Conservation (phyloP, 140 eudicot species). For the Senecio squalidus region DNA sequence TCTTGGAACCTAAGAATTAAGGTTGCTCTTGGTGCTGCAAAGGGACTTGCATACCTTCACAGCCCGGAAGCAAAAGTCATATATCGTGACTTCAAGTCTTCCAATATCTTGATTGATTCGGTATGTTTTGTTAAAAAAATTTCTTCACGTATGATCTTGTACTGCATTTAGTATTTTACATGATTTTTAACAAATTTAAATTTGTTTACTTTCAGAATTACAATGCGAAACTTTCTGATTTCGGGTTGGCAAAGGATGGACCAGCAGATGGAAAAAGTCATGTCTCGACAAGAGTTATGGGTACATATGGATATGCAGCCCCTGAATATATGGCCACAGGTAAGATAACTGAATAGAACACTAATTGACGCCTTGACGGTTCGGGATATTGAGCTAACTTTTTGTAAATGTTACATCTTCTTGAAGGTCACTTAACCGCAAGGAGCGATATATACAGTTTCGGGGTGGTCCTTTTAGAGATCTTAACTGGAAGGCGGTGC, state of each 20-base stretch:
- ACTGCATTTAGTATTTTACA: conserved; percentile 4
- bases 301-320: conserved; percentile 86
- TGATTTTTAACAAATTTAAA: conserved; percentile 7
- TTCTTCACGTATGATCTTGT: background rate
- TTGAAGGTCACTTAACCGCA: conserved; percentile 70
- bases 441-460: conserved; percentile 83
- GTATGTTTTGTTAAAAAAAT: conserved; percentile 28
- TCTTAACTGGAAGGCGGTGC: conserved; percentile 65
- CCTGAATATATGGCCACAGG: conserved; percentile 93
- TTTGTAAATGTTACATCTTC: background rate
- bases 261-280: conserved; percentile 79
- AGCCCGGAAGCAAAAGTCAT: conserved; percentile 81
- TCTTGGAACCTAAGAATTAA: conserved; percentile 65
- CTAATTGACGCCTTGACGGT: no score
- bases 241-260: conserved; percentile 84
- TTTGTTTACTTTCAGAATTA: conserved; percentile 36
- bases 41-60: conserved; percentile 79
- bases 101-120: conserved; percentile 70
- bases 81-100: conserved; percentile 71
- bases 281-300: conserved; percentile 83
- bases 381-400: background rate
- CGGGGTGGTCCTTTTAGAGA: conserved; percentile 75
- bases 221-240: conserved; percentile 84
- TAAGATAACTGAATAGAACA: conserved; percentile 6
- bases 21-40: conserved; percentile 84